Percentiles rank a stretch among this genome's conserved stretches.
These are phyloP conservation scores for Furcasterigmium furcatum DNA, from an alignment of 2,329 filamentous ascomycete species.

Conservation along the genomic window DNA sequence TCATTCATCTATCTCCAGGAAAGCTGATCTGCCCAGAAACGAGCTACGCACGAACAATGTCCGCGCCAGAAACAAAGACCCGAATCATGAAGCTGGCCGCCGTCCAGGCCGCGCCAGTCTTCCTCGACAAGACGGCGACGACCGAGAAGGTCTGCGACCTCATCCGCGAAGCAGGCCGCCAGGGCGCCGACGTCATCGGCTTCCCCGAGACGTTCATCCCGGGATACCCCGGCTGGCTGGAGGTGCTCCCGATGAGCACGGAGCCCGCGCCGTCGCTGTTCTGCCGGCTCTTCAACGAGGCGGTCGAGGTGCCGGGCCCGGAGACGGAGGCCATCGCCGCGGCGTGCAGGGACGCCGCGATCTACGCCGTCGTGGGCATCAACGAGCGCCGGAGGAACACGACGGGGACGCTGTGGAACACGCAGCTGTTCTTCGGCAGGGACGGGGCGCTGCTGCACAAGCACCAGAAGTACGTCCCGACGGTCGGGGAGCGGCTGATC, in stretches of 20 bases:
- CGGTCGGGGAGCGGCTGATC: conserved; percentile 10
- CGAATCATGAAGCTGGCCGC: conserved; percentile 8
- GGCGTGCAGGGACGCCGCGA: conserved; percentile 7
- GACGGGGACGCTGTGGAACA: conserved; percentile 12
- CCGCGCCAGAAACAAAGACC: not conserved
- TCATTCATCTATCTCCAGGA: too few species aligned
- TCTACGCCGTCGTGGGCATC: conserved; percentile 10
- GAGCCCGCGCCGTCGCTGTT: conserved; percentile 6
- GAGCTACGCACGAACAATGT: too few species aligned
- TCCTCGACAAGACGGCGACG: conserved; percentile 11
- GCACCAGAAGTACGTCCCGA: conserved; percentile 14
- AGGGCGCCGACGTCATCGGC: conserved; percentile 11
- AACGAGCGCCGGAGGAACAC: conserved; percentile 9
- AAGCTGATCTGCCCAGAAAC: too few species aligned
- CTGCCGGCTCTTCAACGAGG: conserved; percentile 7
- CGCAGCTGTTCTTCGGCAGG: conserved; percentile 12
- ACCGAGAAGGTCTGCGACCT: conserved; percentile 10
- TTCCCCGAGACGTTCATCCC: conserved; percentile 13
- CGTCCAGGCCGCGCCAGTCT: conserved; percentile 11
- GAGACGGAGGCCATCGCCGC: conserved; percentile 9
- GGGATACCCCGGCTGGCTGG: conserved; percentile 9
- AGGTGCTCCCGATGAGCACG: conserved; percentile 5
- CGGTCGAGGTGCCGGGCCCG: conserved; percentile 11
- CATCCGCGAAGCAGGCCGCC: conserved; percentile 10
- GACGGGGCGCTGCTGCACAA: conserved; percentile 12